A percentile compares a stretch with the other conserved stretches of the same genome.
Evolutionary conservation across 805 yeast genomes (phyloP).

Genomic region (Starmerella etchellsii): DNA sequence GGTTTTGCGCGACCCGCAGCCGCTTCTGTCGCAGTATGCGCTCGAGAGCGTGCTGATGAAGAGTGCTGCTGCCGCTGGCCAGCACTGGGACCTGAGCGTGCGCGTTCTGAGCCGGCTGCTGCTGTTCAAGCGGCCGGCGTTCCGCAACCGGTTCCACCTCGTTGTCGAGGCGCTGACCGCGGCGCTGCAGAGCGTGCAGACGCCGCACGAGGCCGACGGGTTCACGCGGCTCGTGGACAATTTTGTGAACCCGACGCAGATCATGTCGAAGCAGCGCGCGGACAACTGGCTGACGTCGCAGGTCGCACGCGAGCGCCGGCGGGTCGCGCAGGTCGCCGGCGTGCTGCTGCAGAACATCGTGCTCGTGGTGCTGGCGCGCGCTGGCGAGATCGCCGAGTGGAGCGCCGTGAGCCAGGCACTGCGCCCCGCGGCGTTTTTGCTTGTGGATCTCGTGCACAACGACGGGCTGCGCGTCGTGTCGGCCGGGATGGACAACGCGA

Average conservation of each 20-base stretch:
- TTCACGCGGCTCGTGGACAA: slow-evolving; percentile 50
- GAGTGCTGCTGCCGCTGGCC: slow-evolving; percentile 19
- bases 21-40: slow-evolving; percentile 54
- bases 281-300: slow-evolving; percentile 40
- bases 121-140: slow-evolving; percentile 53
- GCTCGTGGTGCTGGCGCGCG: slow-evolving; percentile 38
- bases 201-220: slow-evolving; percentile 13
- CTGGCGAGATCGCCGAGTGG: not conserved
- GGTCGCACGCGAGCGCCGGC: slow-evolving; percentile 39
- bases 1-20: slow-evolving; percentile 37
- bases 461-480: slow-evolving; percentile 52
- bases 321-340: slow-evolving; percentile 20
- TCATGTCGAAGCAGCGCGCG: slow-evolving; percentile 22
- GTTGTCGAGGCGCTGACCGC: slow-evolving; percentile 38
- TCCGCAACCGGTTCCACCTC: slow-evolving; percentile 63
- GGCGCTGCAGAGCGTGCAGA: slow-evolving; percentile 33
- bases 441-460: slow-evolving; percentile 58
- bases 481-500: slow-evolving; percentile 52
- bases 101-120: slow-evolving; percentile 48
- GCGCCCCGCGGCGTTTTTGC: slow-evolving; percentile 42
- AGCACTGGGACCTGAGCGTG: not conserved
- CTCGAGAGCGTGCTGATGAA: slow-evolving; percentile 43
- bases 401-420: slow-evolving; percentile 26
- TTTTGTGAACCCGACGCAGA: slow-evolving; percentile 57
- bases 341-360: slow-evolving; percentile 46